A percentile compares a stretch with the other conserved stretches of the same genome.
These are phyloP conservation scores for Mucor saturninus DNA, from an alignment of 371 early-diverging fungal genomes.

Conservation along the genomic window DNA sequence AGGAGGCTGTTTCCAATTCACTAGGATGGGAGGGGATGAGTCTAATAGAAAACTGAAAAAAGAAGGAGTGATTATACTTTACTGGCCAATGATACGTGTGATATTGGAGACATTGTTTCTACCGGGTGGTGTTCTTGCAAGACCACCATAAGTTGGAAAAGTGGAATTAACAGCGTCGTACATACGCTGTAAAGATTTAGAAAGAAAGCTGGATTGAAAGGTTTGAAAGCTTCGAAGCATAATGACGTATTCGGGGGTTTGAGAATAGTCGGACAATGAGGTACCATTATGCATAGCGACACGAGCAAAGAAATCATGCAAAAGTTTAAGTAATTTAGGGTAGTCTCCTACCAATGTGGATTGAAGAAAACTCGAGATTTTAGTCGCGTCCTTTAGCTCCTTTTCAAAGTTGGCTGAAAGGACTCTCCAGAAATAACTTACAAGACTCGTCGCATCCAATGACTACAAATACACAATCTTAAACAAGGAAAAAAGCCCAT, in stretches of 20 bases:
- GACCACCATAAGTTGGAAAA: slow-evolving; percentile 50
- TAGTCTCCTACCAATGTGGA: slow-evolving; percentile 78
- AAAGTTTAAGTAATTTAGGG: slow-evolving; percentile 72
- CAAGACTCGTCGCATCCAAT: slow-evolving; percentile 47
- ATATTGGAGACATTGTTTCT: slow-evolving; percentile 61
- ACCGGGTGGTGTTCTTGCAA: slow-evolving; percentile 39
- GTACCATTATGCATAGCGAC: slow-evolving; percentile 65
- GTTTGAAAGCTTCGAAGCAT: slow-evolving; percentile 69
- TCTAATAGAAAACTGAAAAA: neutral
- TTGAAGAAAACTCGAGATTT: slow-evolving; percentile 66
- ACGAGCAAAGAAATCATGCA: slow-evolving; percentile 79
- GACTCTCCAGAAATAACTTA: slow-evolving; percentile 55
- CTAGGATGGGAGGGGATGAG: slow-evolving; percentile 28
- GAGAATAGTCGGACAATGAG: slow-evolving; percentile 54
- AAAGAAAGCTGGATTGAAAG: slow-evolving; percentile 73
- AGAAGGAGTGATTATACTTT: slow-evolving; percentile 10
- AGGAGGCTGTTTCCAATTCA: slow-evolving; percentile 66
- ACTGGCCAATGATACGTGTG: slow-evolving; percentile 62
- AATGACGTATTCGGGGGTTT: slow-evolving; percentile 71
- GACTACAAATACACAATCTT: slow-evolving; percentile 18
- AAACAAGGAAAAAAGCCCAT: too few species aligned
- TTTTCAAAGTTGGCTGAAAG: slow-evolving; percentile 53
- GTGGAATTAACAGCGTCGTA: slow-evolving; percentile 65
- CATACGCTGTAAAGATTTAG: slow-evolving; percentile 65
- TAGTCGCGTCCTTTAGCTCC: slow-evolving; percentile 52